These are phyloP conservation scores for Musa balbisiana DNA, from an alignment of 202 grass and related monocot genomes.

Conservation along the genomic window DNA sequence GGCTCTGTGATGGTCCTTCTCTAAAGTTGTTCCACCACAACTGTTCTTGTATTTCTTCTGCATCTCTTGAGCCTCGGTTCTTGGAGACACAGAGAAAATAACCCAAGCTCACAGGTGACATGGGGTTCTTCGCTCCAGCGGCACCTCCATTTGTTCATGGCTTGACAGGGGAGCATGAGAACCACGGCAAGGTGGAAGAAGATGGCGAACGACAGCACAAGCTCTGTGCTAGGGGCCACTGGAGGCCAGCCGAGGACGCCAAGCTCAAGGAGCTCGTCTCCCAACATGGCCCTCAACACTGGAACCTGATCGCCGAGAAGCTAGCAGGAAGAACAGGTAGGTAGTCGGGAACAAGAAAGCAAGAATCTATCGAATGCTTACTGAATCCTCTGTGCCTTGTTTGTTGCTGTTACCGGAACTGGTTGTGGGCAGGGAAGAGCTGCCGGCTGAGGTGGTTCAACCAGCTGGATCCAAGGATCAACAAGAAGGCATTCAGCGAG, in stretches of 20 bases:
- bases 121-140: background rate
- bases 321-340: slow-evolving; percentile 5
- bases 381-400: too few relatives aligned
- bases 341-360: background rate
- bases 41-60: too few relatives aligned
- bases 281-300: background rate
- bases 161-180: background rate
- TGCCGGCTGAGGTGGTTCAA: slow-evolving; percentile 8
- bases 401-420: too few relatives aligned
- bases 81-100: too few relatives aligned
- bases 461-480: slow-evolving; percentile 4
- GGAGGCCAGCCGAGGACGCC: slow-evolving; percentile 3
- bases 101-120: background rate
- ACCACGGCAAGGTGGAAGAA: background rate
- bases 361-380: background rate
- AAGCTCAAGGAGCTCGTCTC: slow-evolving; percentile 3
- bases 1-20: too few relatives aligned
- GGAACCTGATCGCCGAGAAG: slow-evolving; percentile 3
- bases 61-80: too few relatives aligned
- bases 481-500: slow-evolving; percentile 2
- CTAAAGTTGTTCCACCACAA: too few relatives aligned
- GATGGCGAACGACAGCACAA: background rate
- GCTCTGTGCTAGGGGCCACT: background rate
- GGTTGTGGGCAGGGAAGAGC: background rate
- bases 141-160: too few relatives aligned